Evolutionary conservation across 2,329 filamentous ascomycete species (phyloP).

Genomic region (Colletotrichum incanum): DNA sequence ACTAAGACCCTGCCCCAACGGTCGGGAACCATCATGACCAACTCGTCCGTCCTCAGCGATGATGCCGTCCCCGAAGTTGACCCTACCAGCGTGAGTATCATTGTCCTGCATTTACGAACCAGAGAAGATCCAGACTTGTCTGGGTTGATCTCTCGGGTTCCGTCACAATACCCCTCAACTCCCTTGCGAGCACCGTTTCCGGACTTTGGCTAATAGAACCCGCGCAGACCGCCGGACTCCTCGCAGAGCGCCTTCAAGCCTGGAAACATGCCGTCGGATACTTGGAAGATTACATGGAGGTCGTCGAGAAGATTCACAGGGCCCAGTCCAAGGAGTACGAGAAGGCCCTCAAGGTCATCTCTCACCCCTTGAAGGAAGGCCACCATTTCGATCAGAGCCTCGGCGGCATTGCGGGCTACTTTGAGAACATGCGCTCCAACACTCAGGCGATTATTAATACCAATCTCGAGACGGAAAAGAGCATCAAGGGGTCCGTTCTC

Average conservation of each 20-base stretch:
- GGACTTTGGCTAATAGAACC: constrained; percentile 28
- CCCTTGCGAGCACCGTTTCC: not conserved
- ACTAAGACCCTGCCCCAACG: constrained; percentile 60
- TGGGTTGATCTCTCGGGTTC: not conserved
- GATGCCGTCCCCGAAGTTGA: constrained; percentile 73
- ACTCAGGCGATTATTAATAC: constrained; percentile 92
- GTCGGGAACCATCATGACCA: constrained; percentile 57
- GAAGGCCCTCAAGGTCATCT: constrained; percentile 92
- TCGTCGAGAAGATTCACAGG: constrained; percentile 89
- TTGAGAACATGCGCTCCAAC: constrained; percentile 94
- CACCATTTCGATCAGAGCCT: constrained; percentile 93
- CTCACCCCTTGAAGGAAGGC: constrained; percentile 87
- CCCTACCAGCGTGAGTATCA: constrained; percentile 67
- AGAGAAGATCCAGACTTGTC: not conserved
- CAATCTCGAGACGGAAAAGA: constrained; percentile 92
- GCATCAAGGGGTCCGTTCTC: constrained; percentile 86
- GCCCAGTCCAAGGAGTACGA: constrained; percentile 95
- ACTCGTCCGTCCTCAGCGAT: constrained; percentile 55
- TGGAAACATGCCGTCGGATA: constrained; percentile 97
- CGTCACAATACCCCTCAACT: not conserved
- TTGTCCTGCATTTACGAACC: not conserved
- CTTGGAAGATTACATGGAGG: constrained; percentile 89
- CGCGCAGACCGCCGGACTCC: constrained; percentile 79
- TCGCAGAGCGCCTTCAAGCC: constrained; percentile 89
- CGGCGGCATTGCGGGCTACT: constrained; percentile 90